Conservation (phyloP, 768 basidiomycete species). For the Daedaleopsis sinensis region DNA sequence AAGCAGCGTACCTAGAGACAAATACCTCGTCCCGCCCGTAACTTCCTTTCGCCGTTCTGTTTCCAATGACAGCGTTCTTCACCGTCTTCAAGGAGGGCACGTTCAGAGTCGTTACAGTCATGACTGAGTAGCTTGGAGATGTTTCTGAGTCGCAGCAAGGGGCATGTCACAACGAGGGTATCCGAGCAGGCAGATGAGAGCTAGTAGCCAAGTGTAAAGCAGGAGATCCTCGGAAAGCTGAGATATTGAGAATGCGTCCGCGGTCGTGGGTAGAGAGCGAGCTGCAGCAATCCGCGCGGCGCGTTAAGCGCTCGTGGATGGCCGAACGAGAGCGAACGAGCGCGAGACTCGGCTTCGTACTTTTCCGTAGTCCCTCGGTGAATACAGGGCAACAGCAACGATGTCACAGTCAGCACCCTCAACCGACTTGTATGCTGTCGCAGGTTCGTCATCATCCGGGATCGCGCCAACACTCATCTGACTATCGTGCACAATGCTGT, state of each 20-base stretch:
- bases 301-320: not conserved
- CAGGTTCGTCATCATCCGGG: slow-evolving; percentile 5
- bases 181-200: not conserved
- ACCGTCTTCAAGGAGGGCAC: slow-evolving; percentile 58
- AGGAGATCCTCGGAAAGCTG: not conserved
- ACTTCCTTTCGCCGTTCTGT: slow-evolving; percentile 68
- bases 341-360: not conserved
- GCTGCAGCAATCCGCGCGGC: not conserved
- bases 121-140: not conserved
- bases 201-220: not conserved
- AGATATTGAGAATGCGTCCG: not conserved
- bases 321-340: not conserved
- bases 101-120: slow-evolving; percentile 33
- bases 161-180: not conserved
- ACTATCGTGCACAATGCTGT: not conserved
- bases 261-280: not conserved
- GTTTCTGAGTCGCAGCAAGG: not conserved
- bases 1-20: slow-evolving; percentile 51
- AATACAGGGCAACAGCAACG: not conserved
- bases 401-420: slow-evolving; percentile 9
- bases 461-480: not conserved
- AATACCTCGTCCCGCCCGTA: slow-evolving; percentile 59
- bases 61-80: slow-evolving; percentile 81
- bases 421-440: slow-evolving; percentile 25
- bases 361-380: not conserved